Percentiles rank a stretch among this genome's conserved stretches.
phyloP scores from a whole-genome alignment of 768 basidiomycete species.

The Floccularia luteovirens region DNA sequence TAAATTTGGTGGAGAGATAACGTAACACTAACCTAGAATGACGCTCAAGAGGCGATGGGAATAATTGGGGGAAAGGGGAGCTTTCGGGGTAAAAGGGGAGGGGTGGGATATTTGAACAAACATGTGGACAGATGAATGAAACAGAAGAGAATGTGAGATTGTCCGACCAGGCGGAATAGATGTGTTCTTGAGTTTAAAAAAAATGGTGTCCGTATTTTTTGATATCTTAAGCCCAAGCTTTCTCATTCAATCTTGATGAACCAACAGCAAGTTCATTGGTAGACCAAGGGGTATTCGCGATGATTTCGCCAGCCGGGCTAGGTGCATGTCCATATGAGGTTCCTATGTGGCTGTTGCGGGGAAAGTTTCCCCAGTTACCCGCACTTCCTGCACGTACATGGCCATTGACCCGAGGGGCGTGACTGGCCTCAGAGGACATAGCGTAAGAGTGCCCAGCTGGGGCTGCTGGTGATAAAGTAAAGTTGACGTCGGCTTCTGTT shows the following conservation, averaged over 20 bases:
- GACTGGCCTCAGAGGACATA: conserved; percentile 28
- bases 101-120: no score
- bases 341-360: conserved; percentile 44
- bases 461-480: conserved; percentile 49
- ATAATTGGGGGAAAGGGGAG: conserved; percentile 23
- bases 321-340: conserved; percentile 48
- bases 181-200: conserved; percentile 18
- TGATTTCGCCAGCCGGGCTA: conserved; percentile 51
- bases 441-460: conserved; percentile 37
- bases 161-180: conserved; percentile 37
- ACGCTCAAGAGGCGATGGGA: conserved; percentile 20
- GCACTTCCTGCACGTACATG: conserved; percentile 77
- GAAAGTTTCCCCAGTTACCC: conserved; percentile 68
- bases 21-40: conserved; percentile 30
- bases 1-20: conserved; percentile 33
- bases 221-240: conserved; percentile 56
- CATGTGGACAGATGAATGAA: background rate
- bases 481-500: conserved; percentile 55
- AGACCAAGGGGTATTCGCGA: conserved; percentile 53
- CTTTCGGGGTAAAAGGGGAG: conserved; percentile 11
- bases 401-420: conserved; percentile 42
- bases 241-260: conserved; percentile 42
- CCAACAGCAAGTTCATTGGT: conserved; percentile 43
- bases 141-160: conserved; percentile 16
- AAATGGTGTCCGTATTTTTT: no score